Evolutionary conservation across 2,329 filamentous ascomycete species (phyloP), one percentile per base, ranked within the genome.

Genomic region (Colletotrichum acutatum): DNA sequence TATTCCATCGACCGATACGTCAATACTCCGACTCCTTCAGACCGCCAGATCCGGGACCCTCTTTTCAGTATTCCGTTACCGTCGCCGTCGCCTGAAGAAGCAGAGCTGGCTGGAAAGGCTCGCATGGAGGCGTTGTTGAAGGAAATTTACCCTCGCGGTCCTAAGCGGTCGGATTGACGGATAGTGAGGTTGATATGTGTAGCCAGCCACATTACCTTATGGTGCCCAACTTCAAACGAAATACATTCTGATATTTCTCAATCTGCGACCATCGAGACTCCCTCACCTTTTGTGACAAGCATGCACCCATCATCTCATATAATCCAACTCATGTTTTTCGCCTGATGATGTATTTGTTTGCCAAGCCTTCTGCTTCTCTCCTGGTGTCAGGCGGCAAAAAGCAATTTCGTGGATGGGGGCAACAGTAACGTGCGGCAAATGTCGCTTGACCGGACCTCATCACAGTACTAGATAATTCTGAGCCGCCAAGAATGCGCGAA

Each of bases 371-470:
- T n/a, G 8, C 19, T n/a, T n/a, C 42, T 8, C 42, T n/a, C 22
- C 19, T 49, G 42, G 42, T 2, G 19, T 49, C 32, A 22, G 42
- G 19, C 42, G 19, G 19, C 8, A 16, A 49, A 19, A 11, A 49
- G 9, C 16, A 22, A 49, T 22, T 49, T 49, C 19, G 42, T 49
- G 8, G 19, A 22, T 3, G 7, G 42, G 19, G 19, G 19, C 42
- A 22, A 49, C 19, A n/a, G 42, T 19, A 22, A 19, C 19, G 8
- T 49, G 42, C 42, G 19, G 22, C 19, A n/a, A n/a, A n/a, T n/a
- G 19, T 9, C 42, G 42, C 42, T 37, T 32, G 34, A 37, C 60
- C 70, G 70, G 70, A 72, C 69, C 66, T 72, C 66, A 46, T 42
- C 64, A 49, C 42, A 59, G 34, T 11, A 14, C 32, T 34, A 34